phyloP scores from a whole-genome alignment of 2,329 filamentous ascomycete species.

The Amphichorda felina region DNA sequence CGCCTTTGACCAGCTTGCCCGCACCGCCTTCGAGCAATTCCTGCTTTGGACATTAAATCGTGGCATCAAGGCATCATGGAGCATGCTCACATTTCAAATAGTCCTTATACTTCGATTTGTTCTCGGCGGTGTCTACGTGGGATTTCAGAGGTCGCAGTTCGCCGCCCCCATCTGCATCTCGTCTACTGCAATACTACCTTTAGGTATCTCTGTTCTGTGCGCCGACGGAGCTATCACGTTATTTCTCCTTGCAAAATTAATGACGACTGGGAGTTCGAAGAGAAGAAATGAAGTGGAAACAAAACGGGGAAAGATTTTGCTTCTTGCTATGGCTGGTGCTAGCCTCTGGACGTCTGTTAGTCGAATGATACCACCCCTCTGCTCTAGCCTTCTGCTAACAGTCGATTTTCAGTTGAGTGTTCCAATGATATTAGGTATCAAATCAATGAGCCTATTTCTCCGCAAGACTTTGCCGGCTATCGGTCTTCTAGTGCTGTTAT shows the following conservation, averaged over 20 bases:
- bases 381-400: background rate
- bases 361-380: too few relatives aligned
- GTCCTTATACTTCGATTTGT: constrained; percentile 35
- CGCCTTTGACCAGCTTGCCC: constrained; percentile 44
- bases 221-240: constrained; percentile 32
- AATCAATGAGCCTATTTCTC: constrained; percentile 25
- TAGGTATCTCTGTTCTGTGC: constrained; percentile 31
- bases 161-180: constrained; percentile 36
- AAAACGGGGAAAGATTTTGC: constrained; percentile 25
- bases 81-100: constrained; percentile 29
- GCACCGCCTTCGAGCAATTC: constrained; percentile 40
- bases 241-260: constrained; percentile 25
- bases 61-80: constrained; percentile 21
- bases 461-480: constrained; percentile 38
- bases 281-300: constrained; percentile 1
- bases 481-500: constrained; percentile 22
- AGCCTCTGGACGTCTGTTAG: constrained; percentile 43
- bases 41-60: constrained; percentile 33
- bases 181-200: constrained; percentile 26
- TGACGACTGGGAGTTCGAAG: constrained; percentile 7
- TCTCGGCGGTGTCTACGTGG: constrained; percentile 41
- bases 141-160: constrained; percentile 39
- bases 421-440: constrained; percentile 35
- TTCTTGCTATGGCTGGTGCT: constrained; percentile 29
- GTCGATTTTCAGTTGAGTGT: constrained; percentile 30